phyloP scores from a whole-genome alignment of 371 early-diverging fungal genomes.

The Apophysomyces sp. region DNA sequence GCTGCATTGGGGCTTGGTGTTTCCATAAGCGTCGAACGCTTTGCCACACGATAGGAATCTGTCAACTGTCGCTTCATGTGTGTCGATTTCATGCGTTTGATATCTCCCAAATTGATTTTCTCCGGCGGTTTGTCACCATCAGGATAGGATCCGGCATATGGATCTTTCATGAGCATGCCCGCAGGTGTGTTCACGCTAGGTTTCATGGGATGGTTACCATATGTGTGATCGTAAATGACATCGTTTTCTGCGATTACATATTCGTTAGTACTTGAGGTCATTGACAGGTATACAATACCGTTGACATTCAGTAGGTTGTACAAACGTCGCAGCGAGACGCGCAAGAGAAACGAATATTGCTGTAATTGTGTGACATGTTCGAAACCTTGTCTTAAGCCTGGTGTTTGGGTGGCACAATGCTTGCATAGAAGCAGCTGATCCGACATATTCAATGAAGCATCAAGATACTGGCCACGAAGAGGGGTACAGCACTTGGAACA shows the following conservation, averaged over 20 bases:
- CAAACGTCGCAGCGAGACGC: constrained; percentile 81
- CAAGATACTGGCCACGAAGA: constrained; percentile 51
- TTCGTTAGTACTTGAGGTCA: background rate
- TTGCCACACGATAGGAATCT: constrained; percentile 55
- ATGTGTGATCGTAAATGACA: background rate
- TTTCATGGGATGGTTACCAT: background rate
- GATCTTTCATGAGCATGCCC: constrained; percentile 2
- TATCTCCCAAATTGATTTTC: constrained; percentile 52
- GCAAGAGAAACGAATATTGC: constrained; percentile 86
- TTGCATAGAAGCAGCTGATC: constrained; percentile 46
- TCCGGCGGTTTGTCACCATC: constrained; percentile 15
- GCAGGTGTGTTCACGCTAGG: background rate
- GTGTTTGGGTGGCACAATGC: constrained; percentile 31
- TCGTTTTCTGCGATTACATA: background rate
- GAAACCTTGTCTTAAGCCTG: constrained; percentile 53
- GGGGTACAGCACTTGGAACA: constrained; percentile 67
- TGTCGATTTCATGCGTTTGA: constrained; percentile 63
- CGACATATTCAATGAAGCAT: constrained; percentile 44
- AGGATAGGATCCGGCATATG: constrained; percentile 1
- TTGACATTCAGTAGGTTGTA: constrained; percentile 73
- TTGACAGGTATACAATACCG: constrained; percentile 28
- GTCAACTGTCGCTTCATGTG: constrained; percentile 57
- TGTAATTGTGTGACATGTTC: constrained; percentile 82
- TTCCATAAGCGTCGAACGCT: constrained; percentile 61
- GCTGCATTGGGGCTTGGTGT: constrained; percentile 43